Conservation (phyloP, 2,329 filamentous ascomycete genomes). For the Erysiphe neolycopersici region DNA sequence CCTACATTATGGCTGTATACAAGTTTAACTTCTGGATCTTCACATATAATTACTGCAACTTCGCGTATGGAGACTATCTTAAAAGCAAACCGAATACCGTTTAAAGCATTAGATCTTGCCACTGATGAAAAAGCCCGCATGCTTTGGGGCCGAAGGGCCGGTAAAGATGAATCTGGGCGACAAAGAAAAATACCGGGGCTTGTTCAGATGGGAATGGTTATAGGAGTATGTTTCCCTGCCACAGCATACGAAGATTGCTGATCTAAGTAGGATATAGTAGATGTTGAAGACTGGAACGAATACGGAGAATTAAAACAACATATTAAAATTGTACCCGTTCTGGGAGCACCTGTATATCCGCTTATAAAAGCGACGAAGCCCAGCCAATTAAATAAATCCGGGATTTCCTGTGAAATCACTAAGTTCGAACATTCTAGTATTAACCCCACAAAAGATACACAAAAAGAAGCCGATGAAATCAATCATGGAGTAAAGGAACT, state of each 20-base stretch:
- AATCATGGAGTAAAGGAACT: too few relatives aligned
- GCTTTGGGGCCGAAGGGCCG: constrained; percentile 64
- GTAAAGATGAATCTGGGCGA: constrained; percentile 36
- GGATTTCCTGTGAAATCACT: background rate
- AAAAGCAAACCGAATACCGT: constrained; percentile 79
- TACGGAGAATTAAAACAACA: constrained; percentile 84
- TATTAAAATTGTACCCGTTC: constrained; percentile 29
- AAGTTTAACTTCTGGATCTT: constrained; percentile 81
- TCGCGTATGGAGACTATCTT: constrained; percentile 90
- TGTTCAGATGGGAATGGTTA: constrained; percentile 60
- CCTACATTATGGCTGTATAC: constrained; percentile 81
- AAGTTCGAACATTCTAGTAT: background rate
- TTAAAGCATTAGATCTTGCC: constrained; percentile 74
- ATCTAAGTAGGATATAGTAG: constrained; percentile 48
- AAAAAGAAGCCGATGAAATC: constrained; percentile 5
- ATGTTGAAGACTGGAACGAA: constrained; percentile 98
- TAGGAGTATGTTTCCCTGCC: constrained; percentile 39
- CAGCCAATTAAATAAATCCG: constrained; percentile 2
- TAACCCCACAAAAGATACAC: constrained; percentile 6
- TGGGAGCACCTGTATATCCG: constrained; percentile 3
- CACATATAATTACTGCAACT: constrained; percentile 87
- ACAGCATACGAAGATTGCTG: constrained; percentile 2
- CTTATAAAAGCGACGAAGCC: constrained; percentile 5
- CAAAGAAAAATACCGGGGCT: constrained; percentile 61
- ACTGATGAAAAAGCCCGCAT: constrained; percentile 71